These are phyloP conservation scores for Cordyceps sp. DNA, from an alignment of 2,329 filamentous ascomycete species.

Conservation along the genomic window DNA sequence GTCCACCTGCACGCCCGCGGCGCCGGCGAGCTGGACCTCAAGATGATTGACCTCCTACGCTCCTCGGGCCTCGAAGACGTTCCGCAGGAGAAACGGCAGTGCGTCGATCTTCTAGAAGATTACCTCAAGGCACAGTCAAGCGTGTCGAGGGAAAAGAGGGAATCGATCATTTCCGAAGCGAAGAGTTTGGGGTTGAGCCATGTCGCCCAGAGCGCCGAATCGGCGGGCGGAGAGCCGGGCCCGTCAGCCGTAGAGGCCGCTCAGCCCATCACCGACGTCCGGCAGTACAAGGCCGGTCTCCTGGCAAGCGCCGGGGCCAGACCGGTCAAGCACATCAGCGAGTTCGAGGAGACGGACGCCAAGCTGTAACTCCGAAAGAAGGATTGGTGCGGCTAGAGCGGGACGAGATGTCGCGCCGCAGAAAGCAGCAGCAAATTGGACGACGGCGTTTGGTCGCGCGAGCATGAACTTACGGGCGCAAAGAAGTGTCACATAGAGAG, in stretches of 20 bases:
- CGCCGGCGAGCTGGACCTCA: conserved; percentile 24
- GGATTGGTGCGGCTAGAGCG: neutral
- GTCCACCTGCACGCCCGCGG: conserved; percentile 70
- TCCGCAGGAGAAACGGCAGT: conserved; percentile 25
- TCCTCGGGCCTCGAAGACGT: conserved; percentile 17
- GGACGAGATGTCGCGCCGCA: too few species aligned
- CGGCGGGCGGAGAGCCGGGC: conserved; percentile 21
- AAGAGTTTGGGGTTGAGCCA: conserved; percentile 26
- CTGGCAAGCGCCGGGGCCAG: conserved; percentile 55
- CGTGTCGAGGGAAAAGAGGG: conserved; percentile 30
- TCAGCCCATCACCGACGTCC: conserved; percentile 58
- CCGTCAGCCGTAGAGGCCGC: conserved; percentile 22
- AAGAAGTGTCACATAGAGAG: too few species aligned
- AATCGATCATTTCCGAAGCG: conserved; percentile 26
- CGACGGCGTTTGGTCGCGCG: too few species aligned
- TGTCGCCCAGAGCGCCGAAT: conserved; percentile 14
- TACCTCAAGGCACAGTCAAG: conserved; percentile 32
- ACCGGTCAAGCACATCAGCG: conserved; percentile 57
- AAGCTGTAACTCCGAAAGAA: conserved; percentile 58
- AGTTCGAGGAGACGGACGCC: conserved; percentile 71
- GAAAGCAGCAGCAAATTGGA: too few species aligned
- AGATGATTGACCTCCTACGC: conserved; percentile 23
- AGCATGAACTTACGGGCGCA: too few species aligned
- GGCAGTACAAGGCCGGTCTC: conserved; percentile 63
- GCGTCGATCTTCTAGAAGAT: conserved; percentile 30